Evolutionary conservation across 2,329 filamentous ascomycete species (phyloP).

Genomic region (Pseudomassariella vexata): DNA sequence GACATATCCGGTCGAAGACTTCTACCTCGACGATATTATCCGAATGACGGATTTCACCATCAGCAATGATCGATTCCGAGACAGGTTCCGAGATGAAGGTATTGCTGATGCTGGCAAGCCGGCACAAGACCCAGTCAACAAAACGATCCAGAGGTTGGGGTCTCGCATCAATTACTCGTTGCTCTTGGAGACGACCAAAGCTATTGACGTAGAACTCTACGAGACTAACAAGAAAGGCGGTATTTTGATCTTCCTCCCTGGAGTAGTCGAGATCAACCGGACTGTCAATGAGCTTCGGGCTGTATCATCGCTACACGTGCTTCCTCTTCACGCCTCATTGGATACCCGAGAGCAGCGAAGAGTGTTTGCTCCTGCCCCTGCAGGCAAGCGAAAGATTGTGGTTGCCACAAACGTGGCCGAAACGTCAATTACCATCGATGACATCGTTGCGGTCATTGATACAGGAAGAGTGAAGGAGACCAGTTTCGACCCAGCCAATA

Average conservation of each 20-base stretch:
- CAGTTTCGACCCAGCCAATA: slow-evolving; percentile 83
- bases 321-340: slow-evolving; percentile 88
- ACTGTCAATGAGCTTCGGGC: slow-evolving; percentile 63
- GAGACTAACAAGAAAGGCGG: slow-evolving; percentile 66
- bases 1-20: slow-evolving; percentile 85
- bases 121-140: slow-evolving; percentile 54
- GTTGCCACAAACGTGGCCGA: slow-evolving; percentile 96
- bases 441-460: slow-evolving; percentile 93
- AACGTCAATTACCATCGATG: slow-evolving; percentile 97
- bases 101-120: slow-evolving; percentile 41
- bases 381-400: slow-evolving; percentile 83
- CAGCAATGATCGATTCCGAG: slow-evolving; percentile 18
- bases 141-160: slow-evolving; percentile 66
- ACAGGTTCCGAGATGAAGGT: slow-evolving; percentile 26
- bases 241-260: slow-evolving; percentile 92
- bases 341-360: slow-evolving; percentile 81
- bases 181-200: slow-evolving; percentile 70
- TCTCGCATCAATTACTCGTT: slow-evolving; percentile 89
- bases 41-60: slow-evolving; percentile 67
- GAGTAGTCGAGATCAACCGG: slow-evolving; percentile 84
- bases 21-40: slow-evolving; percentile 84
- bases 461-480: slow-evolving; percentile 95
- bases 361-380: slow-evolving; percentile 73
- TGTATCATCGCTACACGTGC: slow-evolving; percentile 62
- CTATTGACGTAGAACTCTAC: slow-evolving; percentile 72